Conservation (phyloP, 1,284 basidiomycete species). For the Thecaphora frezii region DNA sequence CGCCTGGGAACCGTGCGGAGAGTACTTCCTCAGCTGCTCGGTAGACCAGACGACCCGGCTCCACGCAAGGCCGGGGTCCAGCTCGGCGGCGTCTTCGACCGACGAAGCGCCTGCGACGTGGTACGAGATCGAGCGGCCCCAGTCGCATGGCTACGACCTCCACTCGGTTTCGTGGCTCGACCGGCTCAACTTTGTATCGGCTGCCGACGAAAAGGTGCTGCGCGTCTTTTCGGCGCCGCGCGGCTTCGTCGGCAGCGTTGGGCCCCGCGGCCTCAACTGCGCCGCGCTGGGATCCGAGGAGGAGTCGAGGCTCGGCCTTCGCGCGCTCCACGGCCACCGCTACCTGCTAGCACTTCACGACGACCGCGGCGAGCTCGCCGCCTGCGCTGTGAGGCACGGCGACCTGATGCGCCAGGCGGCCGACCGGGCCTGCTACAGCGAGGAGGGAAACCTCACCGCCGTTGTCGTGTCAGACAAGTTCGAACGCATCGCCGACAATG, state of each 20-base stretch:
- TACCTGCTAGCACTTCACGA: not conserved
- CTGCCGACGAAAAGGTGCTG: constrained; percentile 57
- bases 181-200: constrained; percentile 50
- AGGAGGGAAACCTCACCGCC: constrained; percentile 14
- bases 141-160: constrained; percentile 56
- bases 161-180: constrained; percentile 49
- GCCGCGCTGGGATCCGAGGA: constrained; percentile 24
- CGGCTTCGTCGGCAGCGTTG: constrained; percentile 44
- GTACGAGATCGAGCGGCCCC: constrained; percentile 57
- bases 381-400: constrained; percentile 19
- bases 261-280: constrained; percentile 21
- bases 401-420: constrained; percentile 29
- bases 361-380: constrained; percentile 6
- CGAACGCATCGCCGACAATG: constrained; percentile 6
- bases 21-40: constrained; percentile 45
- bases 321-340: too few species aligned
- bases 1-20: constrained; percentile 52
- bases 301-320: constrained; percentile 17
- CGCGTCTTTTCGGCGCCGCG: constrained; percentile 52
- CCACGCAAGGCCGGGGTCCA: constrained; percentile 26
- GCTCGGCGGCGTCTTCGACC: not conserved
- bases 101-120: constrained; percentile 11
- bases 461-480: constrained; percentile 26
- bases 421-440: constrained; percentile 8
- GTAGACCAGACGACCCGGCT: constrained; percentile 54